Evolutionary conservation across 2,329 filamentous ascomycete species (phyloP), one percentile per base, ranked within the genome.

Genomic region (Akanthomyces dipterigenus): DNA sequence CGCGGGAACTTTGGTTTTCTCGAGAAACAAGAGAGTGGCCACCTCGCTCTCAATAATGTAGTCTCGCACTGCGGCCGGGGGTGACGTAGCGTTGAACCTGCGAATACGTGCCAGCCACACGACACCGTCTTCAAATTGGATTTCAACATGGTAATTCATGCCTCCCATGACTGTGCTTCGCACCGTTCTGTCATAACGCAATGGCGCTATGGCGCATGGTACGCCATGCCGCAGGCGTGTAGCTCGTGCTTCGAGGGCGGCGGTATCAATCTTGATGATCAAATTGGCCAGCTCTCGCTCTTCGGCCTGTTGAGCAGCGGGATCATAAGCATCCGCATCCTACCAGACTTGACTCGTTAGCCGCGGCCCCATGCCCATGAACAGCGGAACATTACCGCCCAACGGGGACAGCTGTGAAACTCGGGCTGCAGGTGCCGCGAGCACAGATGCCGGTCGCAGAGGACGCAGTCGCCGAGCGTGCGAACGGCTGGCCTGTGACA

Each of bases 61-160:
- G 62, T 75, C 69, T 63, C 69, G 67, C 40, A 74, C 22, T 40
- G 59, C 67, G 46, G 65, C 12, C 0, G 71, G 75, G n/a, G 76
- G 75, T 1, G 75, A 75, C 22, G 71, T 75, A n/a, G 71, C 71
- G 60, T 78, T 77, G 61, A 66, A 70, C 62, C 73, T 72, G 55
- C 73, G 75, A 53, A 79, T 72, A 14, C 77, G 72, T 20, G 75
- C 75, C 2, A 80, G 68, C 78, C 77, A 80, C 50, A 63, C 68
- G 28, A 76, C 63, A 45, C 74, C 74, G 64, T 80, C 77, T 5
- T 77, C 70, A 62, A 80, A 80, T 7, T 54, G 61, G 55, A 80
- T 65, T 42, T 76, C 71, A 45, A 77, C 64, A 63, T 80, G 75
- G 64, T 75, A 80, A 63, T 80, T 78, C 72, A 75, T 76, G 3